phyloP scores from a whole-genome alignment of 768 basidiomycete species.

The Mrakia blollopis region DNA sequence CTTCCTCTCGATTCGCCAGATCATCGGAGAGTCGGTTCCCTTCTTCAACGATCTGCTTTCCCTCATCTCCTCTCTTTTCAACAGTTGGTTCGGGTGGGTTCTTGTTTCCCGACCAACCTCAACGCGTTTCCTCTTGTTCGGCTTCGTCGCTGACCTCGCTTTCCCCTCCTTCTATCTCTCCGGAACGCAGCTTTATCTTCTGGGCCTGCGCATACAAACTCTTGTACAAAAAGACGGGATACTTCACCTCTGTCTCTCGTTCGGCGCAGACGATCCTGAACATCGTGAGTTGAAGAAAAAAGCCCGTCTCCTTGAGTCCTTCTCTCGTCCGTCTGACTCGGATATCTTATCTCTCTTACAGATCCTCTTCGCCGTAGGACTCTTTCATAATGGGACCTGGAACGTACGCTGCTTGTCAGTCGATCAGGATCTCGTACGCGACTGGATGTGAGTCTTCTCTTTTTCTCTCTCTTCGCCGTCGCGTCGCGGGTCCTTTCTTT shows the following conservation, averaged over 20 bases:
- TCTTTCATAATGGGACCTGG: slow-evolving; percentile 27
- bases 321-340: slow-evolving; percentile 11
- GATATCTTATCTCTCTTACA: not conserved
- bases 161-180: not conserved
- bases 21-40: slow-evolving; percentile 35
- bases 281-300: slow-evolving; percentile 20
- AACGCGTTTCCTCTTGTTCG: not conserved
- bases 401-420: slow-evolving; percentile 34
- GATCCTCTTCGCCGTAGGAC: not conserved
- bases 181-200: slow-evolving; percentile 24
- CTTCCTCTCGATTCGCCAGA: not conserved
- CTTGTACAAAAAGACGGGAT: slow-evolving; percentile 30
- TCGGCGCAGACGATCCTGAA: slow-evolving; percentile 31
- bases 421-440: slow-evolving; percentile 34
- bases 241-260: slow-evolving; percentile 8
- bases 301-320: too few species aligned
- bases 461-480: too few species aligned
- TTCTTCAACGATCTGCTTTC: slow-evolving; percentile 35
- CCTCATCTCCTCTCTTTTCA: slow-evolving; percentile 35
- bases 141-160: too few species aligned
- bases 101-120: not conserved
- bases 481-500: too few species aligned
- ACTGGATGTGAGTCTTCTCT: slow-evolving; percentile 14
- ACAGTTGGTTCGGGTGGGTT: slow-evolving; percentile 35
- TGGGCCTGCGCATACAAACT: slow-evolving; percentile 33